A percentile compares a stretch with the other conserved stretches of the same genome.
Conservation (phyloP, 2,329 filamentous ascomycete genomes). For the Neonectria ditissima region DNA sequence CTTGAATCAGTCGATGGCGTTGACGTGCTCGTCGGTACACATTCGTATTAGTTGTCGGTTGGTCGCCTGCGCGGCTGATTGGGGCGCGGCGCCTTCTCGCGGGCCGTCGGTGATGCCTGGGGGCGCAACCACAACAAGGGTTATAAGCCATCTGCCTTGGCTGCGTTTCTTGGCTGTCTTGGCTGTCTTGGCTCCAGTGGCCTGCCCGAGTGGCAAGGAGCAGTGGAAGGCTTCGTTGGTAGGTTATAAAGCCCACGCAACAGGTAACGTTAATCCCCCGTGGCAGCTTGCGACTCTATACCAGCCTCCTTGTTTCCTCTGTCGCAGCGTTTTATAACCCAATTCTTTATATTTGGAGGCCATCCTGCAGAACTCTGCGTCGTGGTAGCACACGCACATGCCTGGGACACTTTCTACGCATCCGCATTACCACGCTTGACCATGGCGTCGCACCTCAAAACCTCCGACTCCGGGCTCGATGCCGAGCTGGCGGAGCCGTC, state of each 20-base stretch:
- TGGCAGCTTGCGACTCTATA: background rate
- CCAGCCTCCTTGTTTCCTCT: background rate
- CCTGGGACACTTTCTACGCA: background rate
- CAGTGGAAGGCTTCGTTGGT: background rate
- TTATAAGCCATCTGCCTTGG: background rate
- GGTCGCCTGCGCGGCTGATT: background rate
- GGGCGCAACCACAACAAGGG: background rate
- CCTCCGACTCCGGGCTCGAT: conserved; percentile 22
- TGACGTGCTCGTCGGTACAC: background rate
- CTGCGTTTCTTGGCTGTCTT: background rate
- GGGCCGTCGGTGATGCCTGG: background rate
- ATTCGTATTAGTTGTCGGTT: background rate
- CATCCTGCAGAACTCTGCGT: background rate
- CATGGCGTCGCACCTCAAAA: conserved; percentile 24
- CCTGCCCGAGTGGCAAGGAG: too few relatives aligned
- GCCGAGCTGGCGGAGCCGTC: conserved; percentile 19
- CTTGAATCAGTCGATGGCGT: background rate
- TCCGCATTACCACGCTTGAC: background rate
- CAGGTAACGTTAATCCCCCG: background rate
- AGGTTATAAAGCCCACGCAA: background rate
- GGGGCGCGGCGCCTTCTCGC: background rate
- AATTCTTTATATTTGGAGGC: background rate
- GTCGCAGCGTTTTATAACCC: background rate
- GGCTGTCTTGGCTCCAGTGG: too few relatives aligned
- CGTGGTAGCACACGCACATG: too few relatives aligned